Evolutionary conservation across 177 flowering plant genomes (phyloP).

Genomic region (Vitis hybrid): DNA sequence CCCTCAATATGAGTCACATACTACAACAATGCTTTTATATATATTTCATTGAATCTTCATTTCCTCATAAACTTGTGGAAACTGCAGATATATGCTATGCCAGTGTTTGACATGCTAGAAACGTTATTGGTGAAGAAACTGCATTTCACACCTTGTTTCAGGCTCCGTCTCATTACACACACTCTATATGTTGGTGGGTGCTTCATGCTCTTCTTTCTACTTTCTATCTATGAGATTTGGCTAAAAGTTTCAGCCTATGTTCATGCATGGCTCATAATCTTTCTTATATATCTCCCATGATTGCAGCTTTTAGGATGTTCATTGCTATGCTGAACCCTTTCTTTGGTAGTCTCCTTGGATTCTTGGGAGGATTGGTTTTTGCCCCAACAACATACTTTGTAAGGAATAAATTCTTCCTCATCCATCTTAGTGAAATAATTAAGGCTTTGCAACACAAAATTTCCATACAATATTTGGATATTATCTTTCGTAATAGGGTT

Average conservation of each 20-base stretch:
- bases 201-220: background rate
- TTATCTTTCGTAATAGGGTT: background rate
- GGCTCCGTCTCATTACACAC: constrained; percentile 20
- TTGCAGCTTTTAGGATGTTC: constrained; percentile 36
- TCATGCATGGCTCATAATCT: too few species aligned
- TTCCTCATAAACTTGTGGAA: background rate
- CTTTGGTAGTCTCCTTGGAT: constrained; percentile 36
- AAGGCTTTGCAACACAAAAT: too few species aligned
- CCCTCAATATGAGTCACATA: too few species aligned
- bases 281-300: too few species aligned
- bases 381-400: constrained; percentile 39
- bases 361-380: constrained; percentile 41
- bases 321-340: constrained; percentile 32
- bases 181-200: constrained; percentile 24
- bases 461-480: too few species aligned
- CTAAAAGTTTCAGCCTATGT: background rate
- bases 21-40: background rate
- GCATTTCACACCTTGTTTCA: constrained; percentile 13
- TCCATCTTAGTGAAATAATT: too few species aligned
- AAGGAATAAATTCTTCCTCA: background rate
- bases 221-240: background rate
- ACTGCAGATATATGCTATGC: constrained; percentile 25
- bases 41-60: background rate
- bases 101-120: constrained; percentile 33
- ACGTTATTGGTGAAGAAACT: constrained; percentile 16